Evolutionary conservation across 2,329 filamentous ascomycete genomes (phyloP).

Genomic region (Diaporthe sp.): DNA sequence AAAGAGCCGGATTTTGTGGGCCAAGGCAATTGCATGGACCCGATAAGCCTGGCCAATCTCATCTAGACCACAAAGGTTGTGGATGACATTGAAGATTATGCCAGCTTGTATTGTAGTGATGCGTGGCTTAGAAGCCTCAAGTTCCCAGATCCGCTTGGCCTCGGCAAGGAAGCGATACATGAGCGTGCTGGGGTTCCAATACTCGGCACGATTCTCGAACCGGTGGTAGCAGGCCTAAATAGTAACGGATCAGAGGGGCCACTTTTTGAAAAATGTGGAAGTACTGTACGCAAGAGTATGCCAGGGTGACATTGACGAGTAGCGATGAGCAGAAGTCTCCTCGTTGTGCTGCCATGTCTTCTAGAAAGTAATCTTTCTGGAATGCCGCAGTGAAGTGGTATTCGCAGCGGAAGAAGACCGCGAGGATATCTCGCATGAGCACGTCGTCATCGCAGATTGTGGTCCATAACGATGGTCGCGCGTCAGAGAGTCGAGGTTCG

Average conservation of each 20-base stretch:
- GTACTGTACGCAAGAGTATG: slow-evolving; percentile 5
- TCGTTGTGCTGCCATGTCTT: background rate
- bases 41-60: slow-evolving; percentile 6
- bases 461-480: background rate
- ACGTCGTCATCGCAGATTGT: slow-evolving; percentile 2
- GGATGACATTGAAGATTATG: slow-evolving; percentile 7
- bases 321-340: background rate
- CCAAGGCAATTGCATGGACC: background rate
- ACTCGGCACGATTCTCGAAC: background rate
- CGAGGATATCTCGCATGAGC: slow-evolving; percentile 16
- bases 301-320: background rate
- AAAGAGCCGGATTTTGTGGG: background rate
- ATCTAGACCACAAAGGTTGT: background rate
- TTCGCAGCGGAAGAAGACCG: background rate
- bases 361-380: background rate
- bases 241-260: background rate
- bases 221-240: background rate
- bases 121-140: background rate
- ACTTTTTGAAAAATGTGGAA: background rate
- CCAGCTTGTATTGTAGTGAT: slow-evolving; percentile 11
- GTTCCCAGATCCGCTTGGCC: slow-evolving; percentile 6
- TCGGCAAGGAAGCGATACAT: slow-evolving; percentile 20
- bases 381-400: background rate
- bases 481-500: background rate
- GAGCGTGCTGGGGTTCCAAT: slow-evolving; percentile 9